Evolutionary conservation across 495 filamentous ascomycete species (phyloP), one percentile per base, ranked within the genome.

Genomic region (Evernia prunastri): DNA sequence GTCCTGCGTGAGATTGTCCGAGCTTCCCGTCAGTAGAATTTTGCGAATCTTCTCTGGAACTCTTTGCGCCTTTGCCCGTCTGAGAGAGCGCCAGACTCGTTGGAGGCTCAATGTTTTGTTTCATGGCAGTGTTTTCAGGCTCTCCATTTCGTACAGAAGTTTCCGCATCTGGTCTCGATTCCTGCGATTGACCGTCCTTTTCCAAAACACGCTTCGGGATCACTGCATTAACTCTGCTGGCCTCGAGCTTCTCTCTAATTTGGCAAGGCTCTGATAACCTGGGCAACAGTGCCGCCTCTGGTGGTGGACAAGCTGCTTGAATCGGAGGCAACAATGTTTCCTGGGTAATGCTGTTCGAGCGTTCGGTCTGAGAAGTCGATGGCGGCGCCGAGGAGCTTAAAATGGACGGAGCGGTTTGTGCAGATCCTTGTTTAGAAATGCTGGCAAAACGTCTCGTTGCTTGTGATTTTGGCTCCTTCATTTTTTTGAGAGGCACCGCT

Each of bases 401-500:
- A 5, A 27, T 51, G 47, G 47, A 51, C 47, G 58, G 23, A 4
- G 12, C 23, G 18, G 37, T 59, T 29, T 45, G 37, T 31, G 25
- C 27, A 31, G 58, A 54, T 54, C 51, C 51, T n/a, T 54, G 51
- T 33, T 13, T 54, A 10, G 51, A 54, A 33, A 6, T 59, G 37
- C 37, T 59, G 25, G 4, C 35, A 59, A 43, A 29, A 17, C 58
- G 25, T 42, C 23, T 42, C 58, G 31, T 42, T 59, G 17, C 58
- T 12, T 29, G 37, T n/a, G 51, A 31, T 33, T 5, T 54, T 33
- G 27, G 17, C 27, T 54, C 51, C 11, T 31, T 8, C 18, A 27
- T 0, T 53, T 53, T 11, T 27, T 53, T 8, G 0, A 31, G 51
- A 54, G 29, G 15, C 51, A 33, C 51, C 3, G 51, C 29, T 33